These are phyloP conservation scores for Cryptococcus deneoformans DNA, from an alignment of 1,284 basidiomycete species.

Conservation along the genomic window DNA sequence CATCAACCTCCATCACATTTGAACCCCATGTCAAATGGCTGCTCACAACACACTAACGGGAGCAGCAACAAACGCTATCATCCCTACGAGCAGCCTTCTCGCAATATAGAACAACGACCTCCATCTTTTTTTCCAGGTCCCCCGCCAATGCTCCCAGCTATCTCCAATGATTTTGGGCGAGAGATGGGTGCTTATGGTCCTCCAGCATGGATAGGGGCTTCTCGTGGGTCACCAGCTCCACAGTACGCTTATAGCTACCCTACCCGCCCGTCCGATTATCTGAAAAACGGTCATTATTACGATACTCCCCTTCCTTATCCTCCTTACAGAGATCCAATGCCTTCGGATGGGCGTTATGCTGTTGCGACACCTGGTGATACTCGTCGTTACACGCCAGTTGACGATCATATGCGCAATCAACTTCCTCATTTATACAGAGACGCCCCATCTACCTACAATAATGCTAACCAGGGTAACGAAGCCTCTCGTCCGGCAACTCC, in stretches of 20 bases:
- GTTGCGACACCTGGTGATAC: too few species aligned
- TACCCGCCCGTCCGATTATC: not conserved
- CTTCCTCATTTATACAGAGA: too few species aligned
- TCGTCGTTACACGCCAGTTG: too few species aligned
- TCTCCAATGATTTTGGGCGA: not conserved
- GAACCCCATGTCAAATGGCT: not conserved
- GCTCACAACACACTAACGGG: not conserved
- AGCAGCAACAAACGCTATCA: slow-evolving; percentile 7
- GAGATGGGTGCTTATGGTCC: not conserved
- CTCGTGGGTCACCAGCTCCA: slow-evolving; percentile 7
- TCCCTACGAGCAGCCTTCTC: slow-evolving; percentile 8
- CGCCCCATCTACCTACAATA: too few species aligned
- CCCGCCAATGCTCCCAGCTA: not conserved
- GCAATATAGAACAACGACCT: not conserved
- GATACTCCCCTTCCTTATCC: not conserved
- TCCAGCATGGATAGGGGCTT: not conserved
- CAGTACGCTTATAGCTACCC: slow-evolving; percentile 7
- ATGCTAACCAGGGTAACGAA: too few species aligned
- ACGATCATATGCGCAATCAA: too few species aligned
- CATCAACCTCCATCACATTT: not conserved
- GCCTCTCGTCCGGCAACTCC: too few species aligned
- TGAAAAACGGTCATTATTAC: not conserved
- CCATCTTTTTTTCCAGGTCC: not conserved
- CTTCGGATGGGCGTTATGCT: too few species aligned
- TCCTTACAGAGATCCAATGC: too few species aligned